Base-by-base conservation (phyloP, 495 filamentous ascomycete species). In the Neurospora hispaniola region DNA sequence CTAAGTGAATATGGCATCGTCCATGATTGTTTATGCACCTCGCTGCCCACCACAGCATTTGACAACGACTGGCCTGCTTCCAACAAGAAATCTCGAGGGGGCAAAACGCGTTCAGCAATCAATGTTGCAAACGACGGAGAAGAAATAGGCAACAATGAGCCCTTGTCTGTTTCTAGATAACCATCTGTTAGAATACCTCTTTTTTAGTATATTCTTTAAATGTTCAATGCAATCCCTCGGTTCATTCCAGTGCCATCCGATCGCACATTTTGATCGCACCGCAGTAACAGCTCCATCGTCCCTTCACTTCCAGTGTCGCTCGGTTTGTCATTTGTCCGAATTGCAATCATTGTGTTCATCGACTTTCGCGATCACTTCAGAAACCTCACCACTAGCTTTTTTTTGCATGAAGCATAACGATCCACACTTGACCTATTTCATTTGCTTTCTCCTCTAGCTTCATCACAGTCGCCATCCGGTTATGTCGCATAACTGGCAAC, bases 401-500 rank as follows among this genome's bases (percentile, higher is more conserved):
- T 35, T 31, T 62, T 66, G 27, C 54, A 66, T 12, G 7, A 14
- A 38, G 7, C 54, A 35, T 35, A 16, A 35, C 27, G 35, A 23
- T 8, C 27, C 54, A 66, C 27, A 38, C 6, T 35, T 35, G 3
- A 66, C 27, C 54, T 14, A 9, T 5, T 66, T 35, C 7, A 35
- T 18, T 59, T 66, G 54, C 54, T 66, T 35, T 66, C 27, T 4
- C 18, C 7, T 66, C 16, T 31, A 66, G 54, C 54, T 66, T 35
- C 27, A 66, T 3, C 27, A 66, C 27, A 16, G 5, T 66, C 54
- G 27, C 14, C 27, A 8, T 66, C 27, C 54, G 27, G 54, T 66
- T 68, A 41, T 69, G 44, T 41, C 35, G 69, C 48, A 80, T 80
- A 76, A 74, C 14, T 35, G 27, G 54, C 54, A 66, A 38, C 27